phyloP scores from a whole-genome alignment of 2,329 filamentous ascomycete genomes.

The Talaromyces sp. region DNA sequence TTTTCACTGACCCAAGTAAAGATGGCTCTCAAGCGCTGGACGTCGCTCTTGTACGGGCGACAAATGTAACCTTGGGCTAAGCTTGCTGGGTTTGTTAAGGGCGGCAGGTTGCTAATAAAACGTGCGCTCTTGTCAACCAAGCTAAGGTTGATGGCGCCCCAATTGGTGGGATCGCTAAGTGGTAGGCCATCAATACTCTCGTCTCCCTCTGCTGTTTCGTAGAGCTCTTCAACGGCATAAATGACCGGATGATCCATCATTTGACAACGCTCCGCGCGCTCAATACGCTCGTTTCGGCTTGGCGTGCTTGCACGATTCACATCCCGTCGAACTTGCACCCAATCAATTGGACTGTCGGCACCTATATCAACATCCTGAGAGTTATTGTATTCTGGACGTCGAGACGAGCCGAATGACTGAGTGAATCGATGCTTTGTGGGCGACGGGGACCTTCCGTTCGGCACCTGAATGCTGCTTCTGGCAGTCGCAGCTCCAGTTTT shows the following conservation, averaged over 20 bases:
- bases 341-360: slow-evolving; percentile 60
- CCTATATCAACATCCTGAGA: slow-evolving; percentile 69
- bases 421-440: slow-evolving; percentile 49
- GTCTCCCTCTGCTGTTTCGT: slow-evolving; percentile 80
- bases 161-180: slow-evolving; percentile 78
- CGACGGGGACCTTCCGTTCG: slow-evolving; percentile 44
- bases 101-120: slow-evolving; percentile 79
- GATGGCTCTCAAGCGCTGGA: slow-evolving; percentile 87
- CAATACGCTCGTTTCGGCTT: slow-evolving; percentile 79
- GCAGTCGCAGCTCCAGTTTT: slow-evolving; percentile 91
- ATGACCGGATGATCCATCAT: slow-evolving; percentile 91
- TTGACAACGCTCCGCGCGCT: slow-evolving; percentile 83
- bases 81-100: slow-evolving; percentile 74
- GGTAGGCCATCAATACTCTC: slow-evolving; percentile 82
- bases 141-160: slow-evolving; percentile 70
- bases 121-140: slow-evolving; percentile 95
- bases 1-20: slow-evolving; percentile 98
- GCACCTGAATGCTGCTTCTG: slow-evolving; percentile 74
- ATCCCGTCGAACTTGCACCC: slow-evolving; percentile 96
- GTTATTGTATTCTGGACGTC: slow-evolving; percentile 46
- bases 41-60: slow-evolving; percentile 87
- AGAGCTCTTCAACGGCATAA: slow-evolving; percentile 83
- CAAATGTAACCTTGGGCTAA: slow-evolving; percentile 91
- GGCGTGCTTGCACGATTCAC: slow-evolving; percentile 93
- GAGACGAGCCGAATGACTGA: slow-evolving; percentile 44